phyloP scores from a whole-genome alignment of 805 yeast genomes.

The Debaryomyces tyrocola region DNA sequence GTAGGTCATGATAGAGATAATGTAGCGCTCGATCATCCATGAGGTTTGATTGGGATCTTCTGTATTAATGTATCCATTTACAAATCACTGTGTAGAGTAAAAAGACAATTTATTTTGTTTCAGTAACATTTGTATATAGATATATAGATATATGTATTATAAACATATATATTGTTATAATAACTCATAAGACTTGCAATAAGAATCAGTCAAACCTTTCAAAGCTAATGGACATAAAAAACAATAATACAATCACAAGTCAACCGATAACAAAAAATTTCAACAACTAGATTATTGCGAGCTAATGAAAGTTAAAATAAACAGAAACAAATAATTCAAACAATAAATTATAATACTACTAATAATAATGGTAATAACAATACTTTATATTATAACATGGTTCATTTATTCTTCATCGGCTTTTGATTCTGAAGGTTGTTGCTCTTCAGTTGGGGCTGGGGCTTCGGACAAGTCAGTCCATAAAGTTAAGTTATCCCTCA shows the following conservation, averaged over 20 bases:
- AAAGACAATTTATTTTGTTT: too few relatives aligned
- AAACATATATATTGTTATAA: neutral
- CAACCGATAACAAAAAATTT: neutral
- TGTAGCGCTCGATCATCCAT: too few relatives aligned
- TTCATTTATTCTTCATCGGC: constrained; percentile 18
- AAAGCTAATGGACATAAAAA: neutral
- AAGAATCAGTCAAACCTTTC: neutral
- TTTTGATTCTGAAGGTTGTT: constrained; percentile 16
- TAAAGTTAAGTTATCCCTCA: constrained; percentile 96
- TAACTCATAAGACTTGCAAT: neutral
- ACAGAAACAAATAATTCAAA: constrained; percentile 2
- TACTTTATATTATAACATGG: constrained; percentile 1
- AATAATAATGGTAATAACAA: neutral
- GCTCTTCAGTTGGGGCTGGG: constrained; percentile 41
- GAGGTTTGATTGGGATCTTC: too few relatives aligned
- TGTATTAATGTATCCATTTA: too few relatives aligned
- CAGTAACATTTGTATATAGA: neutral
- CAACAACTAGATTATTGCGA: neutral
- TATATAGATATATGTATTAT: constrained; percentile 1
- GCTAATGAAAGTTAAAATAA: neutral
- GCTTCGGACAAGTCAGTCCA: constrained; percentile 97
- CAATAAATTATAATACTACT: neutral
- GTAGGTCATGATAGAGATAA: too few relatives aligned
- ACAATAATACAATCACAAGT: neutral
- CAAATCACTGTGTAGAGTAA: too few relatives aligned